Base-by-base conservation (phyloP, 2,329 filamentous ascomycete genomes). In the Pleomassaria siparia region DNA sequence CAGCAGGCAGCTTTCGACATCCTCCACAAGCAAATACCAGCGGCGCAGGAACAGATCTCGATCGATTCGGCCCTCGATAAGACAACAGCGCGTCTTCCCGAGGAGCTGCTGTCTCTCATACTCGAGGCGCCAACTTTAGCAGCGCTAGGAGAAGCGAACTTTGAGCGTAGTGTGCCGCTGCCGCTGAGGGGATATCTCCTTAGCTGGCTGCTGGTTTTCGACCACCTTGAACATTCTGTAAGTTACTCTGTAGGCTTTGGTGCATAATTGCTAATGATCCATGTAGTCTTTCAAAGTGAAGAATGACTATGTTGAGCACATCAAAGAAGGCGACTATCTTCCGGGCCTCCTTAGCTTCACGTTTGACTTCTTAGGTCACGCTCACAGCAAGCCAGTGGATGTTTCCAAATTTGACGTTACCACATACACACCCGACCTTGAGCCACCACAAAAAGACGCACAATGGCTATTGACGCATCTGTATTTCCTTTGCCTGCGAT, bases 181-280 rank as follows among this genome's bases (percentile, higher is more conserved):
- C 65, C 81, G 0, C 76, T 96, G 40, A 83, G 90, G 43, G 84
- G 86, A 9, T 99, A 96, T 62, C 78, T 99, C 2, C 76, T 96
- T 22, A 88, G 89, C 10, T 99, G 94, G 94, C 83, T 89, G 54
- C 77, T 97, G 1, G 80, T 96, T 0, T 97, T 95, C 64, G 90
- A 95, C 58, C 86, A 92, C 36, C 95, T 92, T 64, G 76, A 78
- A 15, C 83, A 84, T 16, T 84, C 91, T 11, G 78, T 80, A 74
- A 61, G 72, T 48, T 12, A 21, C 40, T 10, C 37, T 39, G n/a
- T 8, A 32, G 16, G n/a, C 12, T 24, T 35, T 35, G 16, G 15
- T 18, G 4, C 13, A 6, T 29, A 18, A 16, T 37, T 46, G 49
- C 66, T 73, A 52, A 74, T 43, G 26, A 11, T 7, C 11, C 44